Conservation (phyloP, 805 yeast genomes). For the Groenewaldozyma tartarivorans region DNA sequence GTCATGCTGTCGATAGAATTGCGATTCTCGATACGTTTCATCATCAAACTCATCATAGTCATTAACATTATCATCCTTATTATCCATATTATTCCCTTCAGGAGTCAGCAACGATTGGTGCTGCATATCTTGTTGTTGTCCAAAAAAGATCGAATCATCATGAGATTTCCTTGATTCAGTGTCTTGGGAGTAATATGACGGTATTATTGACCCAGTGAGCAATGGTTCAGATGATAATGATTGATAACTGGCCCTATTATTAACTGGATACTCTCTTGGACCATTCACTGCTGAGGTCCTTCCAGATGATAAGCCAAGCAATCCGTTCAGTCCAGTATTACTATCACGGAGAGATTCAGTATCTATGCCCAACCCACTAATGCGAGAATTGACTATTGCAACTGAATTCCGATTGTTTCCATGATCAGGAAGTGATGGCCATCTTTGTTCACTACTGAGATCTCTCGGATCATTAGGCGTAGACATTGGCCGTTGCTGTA, state of each 20-base stretch:
- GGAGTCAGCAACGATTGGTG: too few relatives aligned
- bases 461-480: constrained; percentile 8
- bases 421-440: constrained; percentile 2
- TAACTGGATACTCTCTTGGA: background rate
- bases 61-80: too few relatives aligned
- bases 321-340: background rate
- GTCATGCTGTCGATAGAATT: too few relatives aligned
- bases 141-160: too few relatives aligned
- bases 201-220: background rate
- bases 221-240: background rate
- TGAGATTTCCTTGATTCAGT: background rate
- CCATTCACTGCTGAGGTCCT: background rate
- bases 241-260: background rate
- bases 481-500: constrained; percentile 5
- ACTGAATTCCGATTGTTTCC: background rate
- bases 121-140: too few relatives aligned
- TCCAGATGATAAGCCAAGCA: background rate
- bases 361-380: background rate
- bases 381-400: too few relatives aligned
- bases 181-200: background rate
- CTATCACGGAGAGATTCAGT: background rate
- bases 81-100: too few relatives aligned
- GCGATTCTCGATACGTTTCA: too few relatives aligned
- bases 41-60: too few relatives aligned
- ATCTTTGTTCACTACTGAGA: background rate